These are phyloP conservation scores for Stephanodiscus minutulus DNA, from an alignment of 108 stramenopile species.

Conservation along the genomic window DNA sequence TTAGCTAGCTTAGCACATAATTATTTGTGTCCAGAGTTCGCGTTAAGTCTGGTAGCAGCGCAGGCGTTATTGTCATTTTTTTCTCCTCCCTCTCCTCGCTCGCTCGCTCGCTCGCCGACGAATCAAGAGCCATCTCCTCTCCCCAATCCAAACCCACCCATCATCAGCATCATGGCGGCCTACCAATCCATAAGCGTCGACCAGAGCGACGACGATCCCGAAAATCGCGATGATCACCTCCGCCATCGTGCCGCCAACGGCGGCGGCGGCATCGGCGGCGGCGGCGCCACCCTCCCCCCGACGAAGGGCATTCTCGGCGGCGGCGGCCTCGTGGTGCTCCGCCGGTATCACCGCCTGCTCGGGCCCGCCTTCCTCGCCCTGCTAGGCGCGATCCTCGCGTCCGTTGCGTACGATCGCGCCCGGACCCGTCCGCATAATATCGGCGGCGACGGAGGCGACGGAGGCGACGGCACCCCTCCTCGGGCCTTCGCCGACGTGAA, in stretches of 20 bases:
- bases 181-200: conserved; percentile 35
- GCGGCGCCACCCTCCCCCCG: background rate
- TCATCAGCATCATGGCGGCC: conserved; percentile 40
- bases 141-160: too few relatives aligned
- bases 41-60: too few relatives aligned
- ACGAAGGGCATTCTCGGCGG: background rate
- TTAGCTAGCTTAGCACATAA: too few relatives aligned
- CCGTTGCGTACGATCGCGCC: background rate
- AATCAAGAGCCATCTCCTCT: too few relatives aligned
- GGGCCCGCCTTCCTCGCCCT: background rate
- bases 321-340: too few relatives aligned
- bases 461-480: background rate
- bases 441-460: background rate
- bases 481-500: background rate
- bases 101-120: too few relatives aligned
- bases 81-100: too few relatives aligned
- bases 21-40: too few relatives aligned
- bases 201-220: background rate
- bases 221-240: conserved; percentile 3
- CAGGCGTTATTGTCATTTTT: too few relatives aligned
- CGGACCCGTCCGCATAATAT: background rate
- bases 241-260: background rate
- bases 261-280: background rate
- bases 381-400: background rate
- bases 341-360: background rate